phyloP scores from a whole-genome alignment of 176 grass and related monocot species.

The Triticum turgidum region DNA sequence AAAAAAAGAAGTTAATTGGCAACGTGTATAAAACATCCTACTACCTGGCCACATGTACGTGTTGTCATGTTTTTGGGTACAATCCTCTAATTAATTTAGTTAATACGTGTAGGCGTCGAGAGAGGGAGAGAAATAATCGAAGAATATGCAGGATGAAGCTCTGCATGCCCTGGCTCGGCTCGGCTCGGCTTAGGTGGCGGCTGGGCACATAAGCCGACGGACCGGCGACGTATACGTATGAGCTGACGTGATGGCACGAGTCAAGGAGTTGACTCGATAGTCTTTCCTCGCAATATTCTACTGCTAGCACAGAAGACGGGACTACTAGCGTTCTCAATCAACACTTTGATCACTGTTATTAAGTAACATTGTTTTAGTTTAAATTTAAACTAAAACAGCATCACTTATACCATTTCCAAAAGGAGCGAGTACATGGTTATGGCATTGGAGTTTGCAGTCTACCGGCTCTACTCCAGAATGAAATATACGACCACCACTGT shows the following conservation, averaged over 20 bases:
- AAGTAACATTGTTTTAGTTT: no score
- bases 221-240: conserved; percentile 5
- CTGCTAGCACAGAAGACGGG: no score
- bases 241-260: conserved; percentile 36
- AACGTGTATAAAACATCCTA: background rate
- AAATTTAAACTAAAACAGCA: no score
- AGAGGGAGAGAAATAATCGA: background rate
- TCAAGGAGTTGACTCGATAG: conserved; percentile 48
- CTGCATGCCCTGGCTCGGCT: background rate
- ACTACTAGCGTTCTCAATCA: no score
- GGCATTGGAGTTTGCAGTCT: no score
- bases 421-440: no score
- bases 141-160: no score
- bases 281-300: background rate
- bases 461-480: no score
- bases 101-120: background rate
- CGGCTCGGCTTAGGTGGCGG: background rate
- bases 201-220: background rate
- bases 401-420: no score
- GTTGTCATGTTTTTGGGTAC: background rate
- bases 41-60: background rate
- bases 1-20: background rate
- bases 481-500: background rate
- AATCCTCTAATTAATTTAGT: background rate
- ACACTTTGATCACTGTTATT: background rate